Evolutionary conservation across 257 asterid species (phyloP), one percentile per base, ranked within the genome.

Genomic region (Buddleja alternifolia): DNA sequence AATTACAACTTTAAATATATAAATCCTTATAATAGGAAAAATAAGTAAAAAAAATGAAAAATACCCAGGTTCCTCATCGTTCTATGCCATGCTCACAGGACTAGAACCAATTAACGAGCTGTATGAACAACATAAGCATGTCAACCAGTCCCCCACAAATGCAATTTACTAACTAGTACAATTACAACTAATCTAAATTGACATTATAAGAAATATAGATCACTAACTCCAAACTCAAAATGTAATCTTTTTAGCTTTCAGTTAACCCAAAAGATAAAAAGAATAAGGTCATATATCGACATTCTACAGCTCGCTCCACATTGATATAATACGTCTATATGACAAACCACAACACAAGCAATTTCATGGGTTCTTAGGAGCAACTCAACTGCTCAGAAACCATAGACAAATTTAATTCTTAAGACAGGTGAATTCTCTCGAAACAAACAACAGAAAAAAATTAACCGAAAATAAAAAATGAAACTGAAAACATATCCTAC

Each of bases 351-450:
- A n/a, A 44, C 50, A 20, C 46, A 21, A 53, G 57, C 37, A 45
- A 55, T 45, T 53, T 62, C 37, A 44, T 16, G 52, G 69, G 39
- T 21, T 56, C 34, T 45, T 7, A 11, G 4, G 44, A 69, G 51
- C 32, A 36, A 21, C 54, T 17, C n/a, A 64, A 70, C 54, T 17
- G 44, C 67, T 50, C 42, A 29, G 60, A 34, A 53, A 63, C 72
- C 40, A 19, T 55, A 36, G 57, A 63, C 16, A 45, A 11, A 67
- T 63, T 62, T 46, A 42, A 67, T 40, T 47, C 32, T 58, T 58
- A 34, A 57, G 69, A 66, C 56, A 68, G 61, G 20, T 44, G 8
- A 67, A 53, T 48, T 67, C 36, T 29, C 67, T 71, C 16, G 16
- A 15, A 44, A 67, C 55, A 67, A 61, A 68, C 37, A 60, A 21